Conservation (phyloP, 768 basidiomycete genomes). For the Leccinellum rugosiceps region DNA sequence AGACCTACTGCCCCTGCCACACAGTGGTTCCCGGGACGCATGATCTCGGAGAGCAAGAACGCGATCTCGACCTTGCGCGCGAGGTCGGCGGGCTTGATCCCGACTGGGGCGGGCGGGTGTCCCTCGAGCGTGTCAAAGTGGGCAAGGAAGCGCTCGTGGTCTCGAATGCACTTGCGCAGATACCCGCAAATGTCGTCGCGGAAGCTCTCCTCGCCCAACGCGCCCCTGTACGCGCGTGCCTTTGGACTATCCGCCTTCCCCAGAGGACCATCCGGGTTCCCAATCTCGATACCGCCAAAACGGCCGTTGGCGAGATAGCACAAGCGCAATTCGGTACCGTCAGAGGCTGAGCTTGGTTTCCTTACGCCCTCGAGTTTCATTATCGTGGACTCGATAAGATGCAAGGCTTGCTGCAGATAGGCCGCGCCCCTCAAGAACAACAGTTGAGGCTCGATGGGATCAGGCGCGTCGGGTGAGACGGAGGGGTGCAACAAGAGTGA, state of each 20-base stretch:
- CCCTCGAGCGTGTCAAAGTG: conserved; percentile 79
- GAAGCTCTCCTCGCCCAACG: conserved; percentile 53
- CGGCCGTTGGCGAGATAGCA: conserved; percentile 72
- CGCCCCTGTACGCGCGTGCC: conserved; percentile 57
- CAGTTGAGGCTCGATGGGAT: conserved; percentile 82
- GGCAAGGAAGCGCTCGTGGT: conserved; percentile 79
- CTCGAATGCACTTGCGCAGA: conserved; percentile 73
- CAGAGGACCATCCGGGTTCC: conserved; percentile 74
- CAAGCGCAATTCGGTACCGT: conserved; percentile 74
- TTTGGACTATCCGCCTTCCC: conserved; percentile 59
- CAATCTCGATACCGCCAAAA: conserved; percentile 85
- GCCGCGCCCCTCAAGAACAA: conserved; percentile 82
- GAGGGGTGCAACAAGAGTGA: conserved; percentile 64
- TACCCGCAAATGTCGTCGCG: conserved; percentile 57
- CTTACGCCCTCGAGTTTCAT: conserved; percentile 67
- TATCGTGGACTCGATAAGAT: conserved; percentile 69
- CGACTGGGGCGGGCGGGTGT: conserved; percentile 13
- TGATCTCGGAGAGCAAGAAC: conserved; percentile 63
- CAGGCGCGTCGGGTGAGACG: conserved; percentile 72
- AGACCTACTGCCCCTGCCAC: conserved; percentile 30
- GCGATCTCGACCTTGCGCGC: conserved; percentile 61
- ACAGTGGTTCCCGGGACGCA: conserved; percentile 57
- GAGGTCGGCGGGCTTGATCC: conserved; percentile 33
- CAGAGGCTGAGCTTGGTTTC: conserved; percentile 49
- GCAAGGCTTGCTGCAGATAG: conserved; percentile 75